Base-by-base conservation (phyloP, 169 alveolate genomes). In the Perkinsus olseni region DNA sequence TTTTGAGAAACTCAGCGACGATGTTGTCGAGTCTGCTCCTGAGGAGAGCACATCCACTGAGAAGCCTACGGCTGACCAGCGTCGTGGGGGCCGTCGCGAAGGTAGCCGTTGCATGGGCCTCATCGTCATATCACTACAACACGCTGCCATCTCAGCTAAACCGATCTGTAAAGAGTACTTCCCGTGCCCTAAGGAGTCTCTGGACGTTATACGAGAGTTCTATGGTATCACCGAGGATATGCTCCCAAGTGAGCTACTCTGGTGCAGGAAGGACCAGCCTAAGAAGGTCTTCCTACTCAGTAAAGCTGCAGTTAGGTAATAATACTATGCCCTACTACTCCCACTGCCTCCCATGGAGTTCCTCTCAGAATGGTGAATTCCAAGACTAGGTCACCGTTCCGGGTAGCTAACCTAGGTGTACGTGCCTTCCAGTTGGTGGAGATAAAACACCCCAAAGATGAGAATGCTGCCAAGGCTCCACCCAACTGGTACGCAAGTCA, bases 1-100 rank as follows among this genome's bases (percentile, higher is more conserved):
- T 28, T 93, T 98, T 48, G 96, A 95, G 93, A 97, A 94, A 82
- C 10, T 62, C 8, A 6, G 31, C 17, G 31, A 62, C 34, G 82
- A 62, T 4, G 28, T 24, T 62, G 34, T 62, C 31, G 82, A 62
- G 0, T 62, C 82, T 62, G 17, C 62, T 45, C 24, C 1, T 21
- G 82, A 62, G 34, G 82, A 62, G 82, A 1, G 36, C 0, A 24
- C 28, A 21, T 0, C 82, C 31, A 62, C 82, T 62, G 82, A 62
- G 8, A 62, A 62, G 82, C 82, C 13, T 62, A 24, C 34, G 3
- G 21, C 50, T 24, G 82, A 62, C 8, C 82, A 28, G 82, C 37
- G 82, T 28, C 82, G 82, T 62, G 82, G 37, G 17, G 82, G 34
- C 34, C 82, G 82, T 8, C 82, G 36, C 17, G 82, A 45, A 45